These are phyloP conservation scores for Phlegmacium glaucopus DNA, from an alignment of 768 basidiomycete species.

Conservation along the genomic window DNA sequence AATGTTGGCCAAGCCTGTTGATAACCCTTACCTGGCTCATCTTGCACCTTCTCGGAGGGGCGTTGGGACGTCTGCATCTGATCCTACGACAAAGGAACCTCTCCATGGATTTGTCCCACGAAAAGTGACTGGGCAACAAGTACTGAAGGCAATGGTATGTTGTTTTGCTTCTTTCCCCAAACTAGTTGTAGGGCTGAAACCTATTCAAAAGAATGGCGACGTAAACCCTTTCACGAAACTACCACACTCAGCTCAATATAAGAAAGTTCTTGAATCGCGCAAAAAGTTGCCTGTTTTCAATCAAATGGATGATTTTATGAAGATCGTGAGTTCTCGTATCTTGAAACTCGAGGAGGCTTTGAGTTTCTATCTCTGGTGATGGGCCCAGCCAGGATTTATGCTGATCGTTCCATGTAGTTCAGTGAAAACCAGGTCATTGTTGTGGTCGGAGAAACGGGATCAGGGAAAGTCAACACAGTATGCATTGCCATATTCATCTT, in stretches of 20 bases:
- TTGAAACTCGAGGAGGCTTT: slow-evolving; percentile 37
- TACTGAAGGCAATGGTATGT: slow-evolving; percentile 67
- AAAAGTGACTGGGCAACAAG: slow-evolving; percentile 62
- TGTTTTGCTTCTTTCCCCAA: background rate
- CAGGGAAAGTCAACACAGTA: slow-evolving; percentile 98
- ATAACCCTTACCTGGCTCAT: slow-evolving; percentile 58
- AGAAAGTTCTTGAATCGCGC: slow-evolving; percentile 78
- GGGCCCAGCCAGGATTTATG: slow-evolving; percentile 15
- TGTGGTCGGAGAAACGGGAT: slow-evolving; percentile 94
- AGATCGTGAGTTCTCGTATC: slow-evolving; percentile 61
- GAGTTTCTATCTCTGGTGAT: slow-evolving; percentile 43
- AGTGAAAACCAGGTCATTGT: slow-evolving; percentile 79
- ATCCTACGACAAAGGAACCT: slow-evolving; percentile 43
- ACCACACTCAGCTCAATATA: slow-evolving; percentile 77
- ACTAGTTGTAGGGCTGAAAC: background rate
- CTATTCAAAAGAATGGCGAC: slow-evolving; percentile 27
- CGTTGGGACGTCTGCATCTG: slow-evolving; percentile 12
- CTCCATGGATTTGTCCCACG: slow-evolving; percentile 74
- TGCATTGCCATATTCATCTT: slow-evolving; percentile 29
- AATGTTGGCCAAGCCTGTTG: slow-evolving; percentile 3
- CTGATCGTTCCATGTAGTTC: slow-evolving; percentile 24
- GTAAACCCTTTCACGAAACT: slow-evolving; percentile 86
- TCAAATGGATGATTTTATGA: slow-evolving; percentile 91
- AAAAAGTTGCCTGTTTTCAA: slow-evolving; percentile 89
- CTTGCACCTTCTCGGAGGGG: slow-evolving; percentile 35